Base-by-base conservation (phyloP, 805 yeast species). In the Teunomyces panamensis region DNA sequence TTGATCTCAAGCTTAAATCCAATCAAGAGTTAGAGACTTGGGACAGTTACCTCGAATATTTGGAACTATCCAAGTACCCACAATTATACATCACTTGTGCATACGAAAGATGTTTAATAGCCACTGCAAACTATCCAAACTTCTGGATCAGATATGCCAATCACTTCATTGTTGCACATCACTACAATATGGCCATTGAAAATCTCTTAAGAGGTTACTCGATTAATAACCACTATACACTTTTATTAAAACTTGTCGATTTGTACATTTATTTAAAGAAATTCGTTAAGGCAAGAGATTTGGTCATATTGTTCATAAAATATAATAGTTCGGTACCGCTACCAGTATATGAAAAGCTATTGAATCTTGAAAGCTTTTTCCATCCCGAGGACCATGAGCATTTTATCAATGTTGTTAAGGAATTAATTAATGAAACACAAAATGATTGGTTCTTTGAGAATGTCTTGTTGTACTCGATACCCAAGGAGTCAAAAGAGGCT, bases 1-100 rank as follows among this genome's bases (percentile, higher is more conserved):
- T 59, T 53, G 66, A 64, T 26, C 69, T 73, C 1, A 57, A 63
- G 10, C 50, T 59, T 6, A 48, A 68, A 9, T 59, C 71, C 2
- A 58, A 57, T 17, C 75, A 78, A 43, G 87, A 85, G 53, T 57
- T 84, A 16, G 77, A 74, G 14, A 69, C 67, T 9, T 85, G 96
- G 82, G 78, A 74, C 45, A 61, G 69, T 27, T 89, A 85, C 60
- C 56, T 86, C 32, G 75, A 75, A 51, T 79, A 72, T 48, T 64
- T 80, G 32, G 89, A 85, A 53, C 55, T 63, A 46, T 44, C 56
- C 44, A 56, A 63, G 17, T 65, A 59, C 35, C 59, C 68, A 1
- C 46, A 45, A 8, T 56, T 52, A 0, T 59, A 54, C 14, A 52
- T 67, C 5, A 57, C 56, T 10, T 68, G 74, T 10, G 54, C 65